phyloP scores from a whole-genome alignment of 148 eudicot species.

The Nepenthes mirabilis region DNA sequence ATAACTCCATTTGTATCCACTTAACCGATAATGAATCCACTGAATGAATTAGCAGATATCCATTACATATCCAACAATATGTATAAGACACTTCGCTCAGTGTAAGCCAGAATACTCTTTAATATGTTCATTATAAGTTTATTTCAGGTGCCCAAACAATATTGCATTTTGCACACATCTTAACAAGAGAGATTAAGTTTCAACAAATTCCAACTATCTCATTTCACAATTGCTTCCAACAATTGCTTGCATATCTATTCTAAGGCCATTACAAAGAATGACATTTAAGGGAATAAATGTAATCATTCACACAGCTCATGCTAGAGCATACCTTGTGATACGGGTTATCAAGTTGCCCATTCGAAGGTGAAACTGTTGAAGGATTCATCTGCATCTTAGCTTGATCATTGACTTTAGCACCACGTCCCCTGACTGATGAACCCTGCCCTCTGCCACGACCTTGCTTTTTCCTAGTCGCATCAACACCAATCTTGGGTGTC shows the following conservation, averaged over 20 bases:
- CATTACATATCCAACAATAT: too few relatives aligned
- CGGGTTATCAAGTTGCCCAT: constrained; percentile 59
- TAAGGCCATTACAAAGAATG: background rate
- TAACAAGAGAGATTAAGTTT: too few relatives aligned
- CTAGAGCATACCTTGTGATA: constrained; percentile 35
- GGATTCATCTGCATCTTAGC: constrained; percentile 31
- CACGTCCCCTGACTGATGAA: constrained; percentile 66
- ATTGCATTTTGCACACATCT: too few relatives aligned
- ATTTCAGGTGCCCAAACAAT: too few relatives aligned
- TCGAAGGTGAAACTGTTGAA: constrained; percentile 24
- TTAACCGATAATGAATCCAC: too few relatives aligned
- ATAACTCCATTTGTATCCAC: too few relatives aligned
- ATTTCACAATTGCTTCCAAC: background rate
- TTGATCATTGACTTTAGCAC: constrained; percentile 50
- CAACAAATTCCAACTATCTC: too few relatives aligned
- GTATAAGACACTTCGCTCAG: too few relatives aligned
- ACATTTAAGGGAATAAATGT: background rate
- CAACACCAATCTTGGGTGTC: constrained; percentile 30
- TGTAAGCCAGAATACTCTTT: too few relatives aligned
- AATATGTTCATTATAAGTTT: too few relatives aligned
- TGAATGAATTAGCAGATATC: too few relatives aligned
- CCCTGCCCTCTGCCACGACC: constrained; percentile 69
- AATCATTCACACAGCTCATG: background rate
- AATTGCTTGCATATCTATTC: background rate
- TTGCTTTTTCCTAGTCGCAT: constrained; percentile 59